Percentiles rank a stretch among this genome's conserved stretches.
These are phyloP conservation scores for Mimosa bimucronata DNA, from an alignment of 306 rosid species.

Conservation along the genomic window DNA sequence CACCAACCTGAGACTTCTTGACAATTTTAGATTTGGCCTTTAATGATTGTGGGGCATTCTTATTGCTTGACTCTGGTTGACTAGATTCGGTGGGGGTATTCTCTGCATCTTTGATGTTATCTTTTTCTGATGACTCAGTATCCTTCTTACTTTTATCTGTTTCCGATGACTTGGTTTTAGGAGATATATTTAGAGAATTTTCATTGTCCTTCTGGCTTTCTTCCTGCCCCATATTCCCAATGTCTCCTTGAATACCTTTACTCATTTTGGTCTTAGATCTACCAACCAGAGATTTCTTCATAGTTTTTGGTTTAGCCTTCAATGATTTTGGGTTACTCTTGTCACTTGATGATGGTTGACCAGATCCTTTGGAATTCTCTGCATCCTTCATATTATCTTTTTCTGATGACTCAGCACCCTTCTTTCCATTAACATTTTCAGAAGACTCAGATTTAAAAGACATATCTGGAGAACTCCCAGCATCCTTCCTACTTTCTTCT, in stretches of 20 bases:
- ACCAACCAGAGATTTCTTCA: conserved; percentile 51
- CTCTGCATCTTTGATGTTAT: conserved; percentile 18
- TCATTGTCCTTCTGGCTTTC: neutral
- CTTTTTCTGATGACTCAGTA: neutral
- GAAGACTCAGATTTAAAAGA: neutral
- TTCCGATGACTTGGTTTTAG: neutral
- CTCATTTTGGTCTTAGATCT: conserved; percentile 39
- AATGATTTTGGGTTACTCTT: conserved; percentile 50
- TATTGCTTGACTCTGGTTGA: conserved; percentile 5
- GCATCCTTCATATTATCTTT: conserved; percentile 37
- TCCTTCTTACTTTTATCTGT: neutral
- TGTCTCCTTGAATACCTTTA: conserved; percentile 23
- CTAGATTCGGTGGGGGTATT: neutral
- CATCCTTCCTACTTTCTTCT: conserved; percentile 26
- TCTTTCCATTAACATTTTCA: neutral
- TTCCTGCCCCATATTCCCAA: neutral
- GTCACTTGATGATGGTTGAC: conserved; percentile 46
- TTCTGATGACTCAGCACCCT: neutral
- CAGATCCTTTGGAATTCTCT: conserved; percentile 45
- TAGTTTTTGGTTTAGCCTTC: conserved; percentile 58
- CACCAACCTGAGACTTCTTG: neutral
- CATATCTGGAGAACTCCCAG: neutral
- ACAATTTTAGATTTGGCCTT: conserved; percentile 14
- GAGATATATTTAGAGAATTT: neutral
- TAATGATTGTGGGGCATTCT: neutral